These are phyloP conservation scores for Xerocomus spinulosus DNA, from an alignment of 768 basidiomycete genomes.

Conservation along the genomic window DNA sequence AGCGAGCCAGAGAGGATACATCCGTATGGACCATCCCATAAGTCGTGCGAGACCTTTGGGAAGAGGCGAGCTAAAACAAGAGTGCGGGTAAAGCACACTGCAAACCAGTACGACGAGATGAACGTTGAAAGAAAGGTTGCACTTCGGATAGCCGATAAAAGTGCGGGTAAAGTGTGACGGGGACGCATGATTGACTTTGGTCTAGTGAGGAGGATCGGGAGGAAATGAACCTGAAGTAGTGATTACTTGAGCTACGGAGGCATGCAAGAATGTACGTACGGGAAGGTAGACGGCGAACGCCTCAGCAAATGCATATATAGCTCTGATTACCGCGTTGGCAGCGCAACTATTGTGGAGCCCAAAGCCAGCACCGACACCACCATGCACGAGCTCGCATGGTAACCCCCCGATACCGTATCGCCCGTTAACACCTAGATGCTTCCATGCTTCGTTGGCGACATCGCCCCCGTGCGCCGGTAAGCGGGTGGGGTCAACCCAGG, in stretches of 20 bases:
- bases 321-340: conserved; percentile 53
- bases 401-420: conserved; percentile 60
- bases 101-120: conserved; percentile 63
- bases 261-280: conserved; percentile 38
- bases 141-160: conserved; percentile 56
- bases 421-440: conserved; percentile 46
- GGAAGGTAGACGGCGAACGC: conserved; percentile 67
- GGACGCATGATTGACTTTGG: conserved; percentile 49
- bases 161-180: conserved; percentile 35
- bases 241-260: background rate
- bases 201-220: conserved; percentile 59
- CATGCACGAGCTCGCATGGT: conserved; percentile 75
- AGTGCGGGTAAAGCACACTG: conserved; percentile 67
- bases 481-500: conserved; percentile 58
- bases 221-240: conserved; percentile 56
- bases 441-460: conserved; percentile 51
- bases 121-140: conserved; percentile 71
- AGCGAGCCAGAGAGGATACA: conserved; percentile 63
- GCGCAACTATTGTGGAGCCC: conserved; percentile 55
- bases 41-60: conserved; percentile 66
- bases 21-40: conserved; percentile 76
- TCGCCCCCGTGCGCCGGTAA: conserved; percentile 63
- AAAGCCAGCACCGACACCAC: conserved; percentile 41
- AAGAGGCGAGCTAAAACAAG: conserved; percentile 58
- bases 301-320: conserved; percentile 53